Base-by-base conservation (phyloP, 176 grass and related monocot genomes). In the Bonia amplexicaulis region DNA sequence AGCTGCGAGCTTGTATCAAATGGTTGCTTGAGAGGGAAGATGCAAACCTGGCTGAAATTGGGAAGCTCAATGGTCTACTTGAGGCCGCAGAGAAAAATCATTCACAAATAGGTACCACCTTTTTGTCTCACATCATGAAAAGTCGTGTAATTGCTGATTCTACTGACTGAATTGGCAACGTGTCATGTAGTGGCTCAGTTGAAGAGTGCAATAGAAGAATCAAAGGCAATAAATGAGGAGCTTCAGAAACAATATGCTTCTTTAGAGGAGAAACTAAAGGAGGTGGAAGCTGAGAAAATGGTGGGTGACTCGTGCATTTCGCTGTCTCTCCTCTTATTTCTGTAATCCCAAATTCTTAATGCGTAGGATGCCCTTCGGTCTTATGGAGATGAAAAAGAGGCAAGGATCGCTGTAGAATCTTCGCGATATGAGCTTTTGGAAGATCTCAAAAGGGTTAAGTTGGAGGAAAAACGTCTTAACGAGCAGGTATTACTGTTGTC, bases 11-110 rank as follows among this genome's bases (percentile, higher is more conserved):
- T 69, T 95, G 93, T 51, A 88, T 92, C 44, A 95, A 83, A 58
- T 92, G 93, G 90, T 17, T 92, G 16, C 89, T 90, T 25, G 90
- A 95, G 26, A 79, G 71, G 73, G 90, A 95, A 55, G 90, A 95
- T 29, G 27, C 40, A 16, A 82, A 90, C 54, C 79, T 92, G 6
- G 71, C 76, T 20, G 88, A 92, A 67, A 85, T 86, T 4, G 44
- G 44, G 29, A 92, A 79, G 47, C 83, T 95, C 71, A 82, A 31
- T 48, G 82, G 15, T 58, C 62, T 73, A 64, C 84, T 90, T 1
- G 88, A 95, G 42, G 40, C 71, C 2, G 54, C 84, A 61, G 80
- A 88, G 66, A 92, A 81, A 60, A 70, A 85, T 7, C 79, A 92
- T 31, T 47, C 62, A 48, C 83, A 92, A 37, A 90, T 65, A 41